Evolutionary conservation across 2,329 filamentous ascomycete species (phyloP), one percentile per base, ranked within the genome.

Genomic region (Ceratocystis alfenasii): DNA sequence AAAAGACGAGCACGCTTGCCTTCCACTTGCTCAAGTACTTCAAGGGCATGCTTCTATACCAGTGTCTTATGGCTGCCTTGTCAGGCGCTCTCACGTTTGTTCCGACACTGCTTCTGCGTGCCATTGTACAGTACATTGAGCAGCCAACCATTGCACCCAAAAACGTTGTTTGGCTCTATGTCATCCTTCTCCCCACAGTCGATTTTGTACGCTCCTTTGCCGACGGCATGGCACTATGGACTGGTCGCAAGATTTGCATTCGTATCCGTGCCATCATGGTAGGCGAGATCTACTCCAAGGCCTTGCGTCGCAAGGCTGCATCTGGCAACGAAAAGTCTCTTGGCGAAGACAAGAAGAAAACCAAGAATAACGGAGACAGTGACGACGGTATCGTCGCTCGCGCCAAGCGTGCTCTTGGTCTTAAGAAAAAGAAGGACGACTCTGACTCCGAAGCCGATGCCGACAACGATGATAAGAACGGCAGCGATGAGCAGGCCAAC

Each of bases 271-370:
- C 94, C 63, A 94, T 99, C 72, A 91, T 99, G 69, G 90, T 99
- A 70, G 94, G 94, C 65, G 94, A 99, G 72, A 94, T 99, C 60
- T 99, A 99, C 74, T 89, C 91, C 66, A 99, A 99, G 77, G 90
- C 94, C 1, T 81, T 99, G 20, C 86, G 95, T 69, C 87, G 94
- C 71, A 95, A 95, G 75, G 93, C 91, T 20, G 87, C 90, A 25
- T 86, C 92, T 7, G 84, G 86, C 20, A 81, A 81, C 46, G 91
- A 97, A 70, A 86, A 87, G 64, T 80, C 87, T 0, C 79, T 94
- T 17, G 88, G 89, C 41, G 79, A 82, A 64, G 76, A 78, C 53
- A 78, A 79, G 67, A 78, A 80, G 69, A 75, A 76, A 55, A 71
- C 78, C 7, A 75, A 79, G 64, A 69, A 73, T 64, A 73, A 67